Conservation (phyloP, 345 rosid genomes). For the Draba incana region DNA sequence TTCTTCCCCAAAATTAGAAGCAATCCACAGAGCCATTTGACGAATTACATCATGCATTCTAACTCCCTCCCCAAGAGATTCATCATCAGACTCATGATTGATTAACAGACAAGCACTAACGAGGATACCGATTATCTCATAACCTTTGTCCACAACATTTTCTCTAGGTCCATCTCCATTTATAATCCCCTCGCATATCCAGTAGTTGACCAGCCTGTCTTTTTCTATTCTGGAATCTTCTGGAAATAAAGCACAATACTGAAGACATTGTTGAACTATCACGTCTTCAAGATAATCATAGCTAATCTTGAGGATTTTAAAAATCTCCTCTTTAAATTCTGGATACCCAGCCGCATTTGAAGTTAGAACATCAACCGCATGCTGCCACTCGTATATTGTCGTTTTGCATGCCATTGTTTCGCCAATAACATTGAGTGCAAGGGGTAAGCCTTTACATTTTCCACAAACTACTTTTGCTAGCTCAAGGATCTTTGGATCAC, state of each 20-base stretch:
- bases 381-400: conserved; percentile 1
- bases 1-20: too few relatives aligned
- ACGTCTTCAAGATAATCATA: background rate
- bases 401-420: conserved; percentile 8
- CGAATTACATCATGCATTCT: too few relatives aligned
- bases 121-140: conserved; percentile 31
- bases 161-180: too few relatives aligned
- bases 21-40: too few relatives aligned
- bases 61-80: background rate
- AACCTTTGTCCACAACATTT: conserved; percentile 23
- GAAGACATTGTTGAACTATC: background rate
- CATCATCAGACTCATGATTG: conserved; percentile 7
- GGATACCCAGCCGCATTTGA: background rate
- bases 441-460: conserved; percentile 34
- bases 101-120: conserved; percentile 33
- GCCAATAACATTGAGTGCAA: conserved; percentile 21
- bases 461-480: conserved; percentile 8
- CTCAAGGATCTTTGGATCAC: background rate
- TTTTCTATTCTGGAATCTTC: background rate
- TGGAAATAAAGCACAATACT: conserved; percentile 16
- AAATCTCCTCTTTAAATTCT: background rate
- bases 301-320: conserved; percentile 17
- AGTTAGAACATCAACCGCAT: background rate
- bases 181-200: too few relatives aligned
- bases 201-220: background rate